These are phyloP conservation scores for Penicillium bialowiezense DNA, from an alignment of 495 filamentous ascomycete genomes.

Conservation along the genomic window DNA sequence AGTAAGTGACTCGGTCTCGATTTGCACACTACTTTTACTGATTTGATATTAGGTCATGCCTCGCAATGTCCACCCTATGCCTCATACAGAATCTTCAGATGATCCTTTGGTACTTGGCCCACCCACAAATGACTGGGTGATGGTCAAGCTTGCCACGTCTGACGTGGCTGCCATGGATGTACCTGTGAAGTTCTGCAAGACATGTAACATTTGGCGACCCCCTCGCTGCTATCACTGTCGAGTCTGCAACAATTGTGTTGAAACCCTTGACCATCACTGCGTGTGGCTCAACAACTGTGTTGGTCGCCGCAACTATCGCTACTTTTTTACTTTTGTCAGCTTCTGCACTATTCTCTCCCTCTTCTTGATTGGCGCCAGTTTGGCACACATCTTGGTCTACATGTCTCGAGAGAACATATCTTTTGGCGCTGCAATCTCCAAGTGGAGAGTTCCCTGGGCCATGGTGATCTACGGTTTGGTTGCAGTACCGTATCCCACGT, in stretches of 20 bases:
- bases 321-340: conserved; percentile 88
- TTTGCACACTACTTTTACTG: conserved; percentile 15
- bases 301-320: conserved; percentile 95
- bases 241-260: conserved; percentile 93
- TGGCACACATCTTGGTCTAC: conserved; percentile 79
- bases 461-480: conserved; percentile 83
- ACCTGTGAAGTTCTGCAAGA: conserved; percentile 95
- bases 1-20: conserved; percentile 52
- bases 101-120: conserved; percentile 80
- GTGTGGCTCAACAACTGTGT: conserved; percentile 99
- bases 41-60: conserved; percentile 64
- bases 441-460: conserved; percentile 78
- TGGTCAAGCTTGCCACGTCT: conserved; percentile 74
- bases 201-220: conserved; percentile 94
- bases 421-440: conserved; percentile 63
- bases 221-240: conserved; percentile 95
- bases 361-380: conserved; percentile 70
- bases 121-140: conserved; percentile 84
- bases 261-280: conserved; percentile 97
- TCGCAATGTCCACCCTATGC: conserved; percentile 73
- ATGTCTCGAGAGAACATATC: conserved; percentile 54
- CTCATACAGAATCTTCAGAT: conserved; percentile 53
- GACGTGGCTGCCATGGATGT: conserved; percentile 87
- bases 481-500: conserved; percentile 74
- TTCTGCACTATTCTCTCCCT: conserved; percentile 70